Conservation (phyloP, 768 basidiomycete species). For the Filobasidium wieringae region DNA sequence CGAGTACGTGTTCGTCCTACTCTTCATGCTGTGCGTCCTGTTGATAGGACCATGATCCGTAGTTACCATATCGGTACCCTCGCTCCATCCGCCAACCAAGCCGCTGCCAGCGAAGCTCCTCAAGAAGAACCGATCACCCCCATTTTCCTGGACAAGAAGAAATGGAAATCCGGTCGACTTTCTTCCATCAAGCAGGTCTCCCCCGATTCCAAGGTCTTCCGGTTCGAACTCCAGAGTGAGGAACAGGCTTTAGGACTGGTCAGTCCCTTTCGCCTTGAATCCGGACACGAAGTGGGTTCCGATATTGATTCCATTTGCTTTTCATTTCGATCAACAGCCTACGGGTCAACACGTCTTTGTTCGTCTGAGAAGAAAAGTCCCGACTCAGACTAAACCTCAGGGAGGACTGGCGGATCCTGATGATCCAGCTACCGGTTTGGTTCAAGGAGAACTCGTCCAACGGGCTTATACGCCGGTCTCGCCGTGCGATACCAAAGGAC, state of each 20-base stretch:
- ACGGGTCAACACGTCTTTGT: conserved; percentile 54
- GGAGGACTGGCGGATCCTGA: background rate
- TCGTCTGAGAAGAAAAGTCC: conserved; percentile 42
- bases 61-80: conserved; percentile 48
- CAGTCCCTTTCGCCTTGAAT: background rate
- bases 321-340: no score
- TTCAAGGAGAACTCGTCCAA: conserved; percentile 45
- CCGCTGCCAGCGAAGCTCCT: background rate
- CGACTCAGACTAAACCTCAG: background rate
- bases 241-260: conserved; percentile 46
- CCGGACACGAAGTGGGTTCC: background rate
- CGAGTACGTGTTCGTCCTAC: conserved; percentile 29
- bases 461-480: conserved; percentile 56
- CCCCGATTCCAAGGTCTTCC: conserved; percentile 46
- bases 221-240: conserved; percentile 43
- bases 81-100: background rate
- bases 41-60: background rate
- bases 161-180: conserved; percentile 47
- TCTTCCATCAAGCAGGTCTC: conserved; percentile 41
- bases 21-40: background rate
- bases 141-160: conserved; percentile 43
- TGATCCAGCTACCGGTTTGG: background rate
- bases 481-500: conserved; percentile 40
- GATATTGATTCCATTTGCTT: background rate
- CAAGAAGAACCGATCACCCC: conserved; percentile 9